These are phyloP conservation scores for Macrocystidia cucumis DNA, from an alignment of 1,284 basidiomycete species.

Conservation along the genomic window DNA sequence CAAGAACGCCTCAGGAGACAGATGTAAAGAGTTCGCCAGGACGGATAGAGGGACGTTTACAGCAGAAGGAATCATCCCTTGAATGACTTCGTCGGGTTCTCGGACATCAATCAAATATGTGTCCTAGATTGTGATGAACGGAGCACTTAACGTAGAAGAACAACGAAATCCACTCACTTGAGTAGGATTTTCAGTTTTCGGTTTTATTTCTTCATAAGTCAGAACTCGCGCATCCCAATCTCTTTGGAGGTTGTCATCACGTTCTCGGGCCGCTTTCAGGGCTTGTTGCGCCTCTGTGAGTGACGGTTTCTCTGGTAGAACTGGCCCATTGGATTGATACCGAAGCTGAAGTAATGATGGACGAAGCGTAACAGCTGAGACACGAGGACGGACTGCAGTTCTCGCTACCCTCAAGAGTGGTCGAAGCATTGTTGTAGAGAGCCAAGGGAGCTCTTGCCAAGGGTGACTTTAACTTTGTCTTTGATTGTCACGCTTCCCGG, in stretches of 20 bases:
- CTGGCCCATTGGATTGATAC: constrained; percentile 24
- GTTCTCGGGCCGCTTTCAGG: constrained; percentile 33
- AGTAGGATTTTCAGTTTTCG: constrained; percentile 72
- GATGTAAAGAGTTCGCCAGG: constrained; percentile 64
- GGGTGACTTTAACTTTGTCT: not conserved
- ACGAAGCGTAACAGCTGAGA: constrained; percentile 5
- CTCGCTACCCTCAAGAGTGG: constrained; percentile 16
- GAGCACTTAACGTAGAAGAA: constrained; percentile 4
- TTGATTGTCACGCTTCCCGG: not conserved
- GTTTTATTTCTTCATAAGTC: constrained; percentile 81
- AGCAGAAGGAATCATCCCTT: constrained; percentile 93
- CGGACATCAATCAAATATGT: constrained; percentile 89
- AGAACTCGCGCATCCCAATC: constrained; percentile 71
- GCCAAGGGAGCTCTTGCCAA: constrained; percentile 1
- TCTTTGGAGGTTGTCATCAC: constrained; percentile 40
- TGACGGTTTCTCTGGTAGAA: constrained; percentile 12
- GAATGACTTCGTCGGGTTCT: constrained; percentile 88
- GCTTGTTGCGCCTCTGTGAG: constrained; percentile 22
- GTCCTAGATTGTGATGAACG: constrained; percentile 39
- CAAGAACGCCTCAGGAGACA: constrained; percentile 55
- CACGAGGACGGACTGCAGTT: constrained; percentile 6
- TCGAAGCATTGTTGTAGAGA: constrained; percentile 22
- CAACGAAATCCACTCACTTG: constrained; percentile 64
- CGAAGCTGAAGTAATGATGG: constrained; percentile 6
- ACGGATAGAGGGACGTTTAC: constrained; percentile 89